These are phyloP conservation scores for Colletotrichum spinosum DNA, from an alignment of 2,329 filamentous ascomycete genomes.

Conservation along the genomic window DNA sequence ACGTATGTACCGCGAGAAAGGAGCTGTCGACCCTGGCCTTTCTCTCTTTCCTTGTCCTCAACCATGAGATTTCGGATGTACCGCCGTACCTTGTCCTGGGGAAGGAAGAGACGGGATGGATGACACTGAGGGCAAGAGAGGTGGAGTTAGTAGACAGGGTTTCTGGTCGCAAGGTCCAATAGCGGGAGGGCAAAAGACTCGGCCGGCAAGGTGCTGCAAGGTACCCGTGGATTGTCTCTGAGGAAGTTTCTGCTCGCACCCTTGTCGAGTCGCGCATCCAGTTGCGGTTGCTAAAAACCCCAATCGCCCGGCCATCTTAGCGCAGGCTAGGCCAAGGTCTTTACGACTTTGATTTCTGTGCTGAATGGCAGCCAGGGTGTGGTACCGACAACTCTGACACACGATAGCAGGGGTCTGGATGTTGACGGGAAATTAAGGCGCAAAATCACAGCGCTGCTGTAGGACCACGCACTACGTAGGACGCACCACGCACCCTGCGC, in stretches of 20 bases:
- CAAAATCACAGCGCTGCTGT: constrained; percentile 36
- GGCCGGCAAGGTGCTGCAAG: constrained; percentile 24
- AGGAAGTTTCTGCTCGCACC: neutral
- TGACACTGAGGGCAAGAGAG: constrained; percentile 16
- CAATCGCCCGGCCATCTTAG: constrained; percentile 6
- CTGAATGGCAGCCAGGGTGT: neutral
- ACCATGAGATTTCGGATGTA: too few species aligned
- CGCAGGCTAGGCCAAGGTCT: neutral
- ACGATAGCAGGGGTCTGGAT: constrained; percentile 21
- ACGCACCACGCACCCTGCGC: constrained; percentile 23
- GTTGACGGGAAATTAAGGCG: constrained; percentile 37
- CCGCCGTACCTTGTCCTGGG: neutral
- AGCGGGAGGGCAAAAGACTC: constrained; percentile 4
- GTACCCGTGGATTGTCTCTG: constrained; percentile 21
- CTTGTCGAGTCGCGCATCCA: too few species aligned
- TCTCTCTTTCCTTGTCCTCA: too few species aligned
- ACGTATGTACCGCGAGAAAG: too few species aligned
- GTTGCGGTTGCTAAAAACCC: neutral
- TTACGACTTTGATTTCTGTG: neutral
- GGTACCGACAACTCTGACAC: neutral
- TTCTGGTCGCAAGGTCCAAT: constrained; percentile 8
- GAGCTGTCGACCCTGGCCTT: too few species aligned
- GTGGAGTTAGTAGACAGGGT: neutral
- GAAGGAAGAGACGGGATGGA: constrained; percentile 1
- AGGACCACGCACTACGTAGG: constrained; percentile 15